Evolutionary conservation across 1,284 basidiomycete species (phyloP).

Genomic region (Fomes fomentarius): DNA sequence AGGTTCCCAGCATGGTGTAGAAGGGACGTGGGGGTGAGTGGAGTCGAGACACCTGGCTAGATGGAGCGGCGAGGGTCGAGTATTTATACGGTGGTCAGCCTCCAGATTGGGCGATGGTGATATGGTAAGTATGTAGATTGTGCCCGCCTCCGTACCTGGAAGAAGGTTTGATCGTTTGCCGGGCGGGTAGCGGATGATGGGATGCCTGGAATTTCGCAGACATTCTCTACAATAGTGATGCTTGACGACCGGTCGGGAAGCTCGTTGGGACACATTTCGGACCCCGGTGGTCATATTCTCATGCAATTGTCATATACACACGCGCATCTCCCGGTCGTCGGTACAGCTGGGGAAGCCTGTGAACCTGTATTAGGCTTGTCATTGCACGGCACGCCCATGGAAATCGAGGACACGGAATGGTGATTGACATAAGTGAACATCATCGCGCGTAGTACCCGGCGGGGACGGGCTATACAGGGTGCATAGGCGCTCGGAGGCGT

Average conservation of each 20-base stretch:
- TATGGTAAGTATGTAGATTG: slow-evolving; percentile 1
- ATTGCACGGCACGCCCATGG: not conserved
- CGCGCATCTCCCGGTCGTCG: not conserved
- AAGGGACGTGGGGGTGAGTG: not conserved
- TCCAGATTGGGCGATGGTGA: slow-evolving; percentile 6
- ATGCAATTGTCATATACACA: slow-evolving; percentile 15
- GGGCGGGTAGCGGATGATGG: not conserved
- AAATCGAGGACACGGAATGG: not conserved
- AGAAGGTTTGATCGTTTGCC: slow-evolving; percentile 12
- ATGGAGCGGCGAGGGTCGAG: not conserved
- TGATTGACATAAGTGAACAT: not conserved
- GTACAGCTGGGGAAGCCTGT: too few species aligned
- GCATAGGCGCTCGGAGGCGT: not conserved
- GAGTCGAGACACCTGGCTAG: slow-evolving; percentile 3
- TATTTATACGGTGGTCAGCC: slow-evolving; percentile 19
- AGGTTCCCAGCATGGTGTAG: slow-evolving; percentile 12
- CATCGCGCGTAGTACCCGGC: too few species aligned
- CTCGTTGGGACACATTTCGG: not conserved
- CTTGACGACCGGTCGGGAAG: slow-evolving; percentile 19
- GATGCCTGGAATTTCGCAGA: not conserved
- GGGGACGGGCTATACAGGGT: not conserved
- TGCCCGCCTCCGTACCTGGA: slow-evolving; percentile 3
- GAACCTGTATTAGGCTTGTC: too few species aligned
- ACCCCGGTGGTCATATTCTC: not conserved
- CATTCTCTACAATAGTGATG: slow-evolving; percentile 17